Percentiles rank a stretch among this genome's conserved stretches.
These are phyloP conservation scores for Isatis lusitanica DNA, from an alignment of 441 rosid genomes.

Conservation along the genomic window DNA sequence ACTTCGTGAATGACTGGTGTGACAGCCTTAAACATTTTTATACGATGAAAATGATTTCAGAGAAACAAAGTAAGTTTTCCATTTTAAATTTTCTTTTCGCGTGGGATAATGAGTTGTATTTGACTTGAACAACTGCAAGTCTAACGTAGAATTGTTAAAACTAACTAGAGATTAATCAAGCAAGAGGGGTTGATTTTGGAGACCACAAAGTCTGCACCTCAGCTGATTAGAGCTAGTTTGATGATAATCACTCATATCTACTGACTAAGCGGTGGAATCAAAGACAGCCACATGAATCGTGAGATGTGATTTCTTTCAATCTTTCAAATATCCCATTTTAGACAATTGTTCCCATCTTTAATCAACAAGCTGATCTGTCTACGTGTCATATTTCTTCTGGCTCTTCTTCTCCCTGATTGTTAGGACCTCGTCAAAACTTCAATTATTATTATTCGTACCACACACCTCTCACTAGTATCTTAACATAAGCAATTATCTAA, in stretches of 20 bases:
- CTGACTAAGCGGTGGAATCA: slow-evolving; percentile 25
- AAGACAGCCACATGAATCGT: slow-evolving; percentile 26
- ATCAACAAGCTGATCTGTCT: slow-evolving; percentile 19
- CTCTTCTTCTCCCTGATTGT: slow-evolving; percentile 14
- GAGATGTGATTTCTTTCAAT: slow-evolving; percentile 13
- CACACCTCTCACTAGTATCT: neutral
- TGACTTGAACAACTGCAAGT: neutral
- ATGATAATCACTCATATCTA: slow-evolving; percentile 10
- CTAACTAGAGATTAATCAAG: neutral
- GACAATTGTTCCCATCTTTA: neutral
- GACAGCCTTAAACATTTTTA: neutral
- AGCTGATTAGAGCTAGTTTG: slow-evolving; percentile 17
- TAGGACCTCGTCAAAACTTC: slow-evolving; percentile 10
- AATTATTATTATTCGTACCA: slow-evolving; percentile 1
- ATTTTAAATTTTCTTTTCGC: neutral
- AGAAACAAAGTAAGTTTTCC: neutral
- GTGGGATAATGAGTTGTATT: neutral
- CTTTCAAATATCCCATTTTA: neutral
- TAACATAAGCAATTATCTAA: neutral
- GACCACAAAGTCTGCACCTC: slow-evolving; percentile 6
- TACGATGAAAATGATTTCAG: neutral
- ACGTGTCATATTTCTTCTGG: slow-evolving; percentile 25
- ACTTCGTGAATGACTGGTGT: neutral
- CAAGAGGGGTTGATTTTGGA: neutral
- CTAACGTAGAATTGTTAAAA: neutral